Base-by-base conservation (phyloP, 148 eudicot species). In the Oxyria digyna region DNA sequence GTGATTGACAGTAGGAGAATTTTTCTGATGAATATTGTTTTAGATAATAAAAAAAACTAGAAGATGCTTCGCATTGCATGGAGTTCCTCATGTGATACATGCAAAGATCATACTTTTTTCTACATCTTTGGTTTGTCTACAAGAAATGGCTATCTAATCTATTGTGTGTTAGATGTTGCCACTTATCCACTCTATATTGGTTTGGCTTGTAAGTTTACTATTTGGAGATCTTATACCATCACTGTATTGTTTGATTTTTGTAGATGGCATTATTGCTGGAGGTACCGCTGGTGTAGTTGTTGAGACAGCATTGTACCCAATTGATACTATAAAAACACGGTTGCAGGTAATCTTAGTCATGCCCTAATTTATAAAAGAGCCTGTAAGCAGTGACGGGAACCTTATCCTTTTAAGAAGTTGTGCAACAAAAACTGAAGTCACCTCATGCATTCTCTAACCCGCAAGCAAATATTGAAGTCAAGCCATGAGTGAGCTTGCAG, bases 241-340 rank as follows among this genome's bases (percentile, higher is more conserved):
- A 31, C 20, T n/a, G 26, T 71, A 71, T 70, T 70, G 8, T 20
- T 72, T 33, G 41, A 57, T 74, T 74, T 62, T 17, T 69, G 88
- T 87, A 93, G 96, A 93, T 82, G 98, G 98, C 68, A 62, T 83
- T 67, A 89, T 93, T 75, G 89, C 98, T 48, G 98, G 98, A 74
- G 98, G 96, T 54, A 83, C 86, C 32, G 96, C 98, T 70, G 98
- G 98, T 49, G 96, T 89, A 38, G 85, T 93, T 68, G 98, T 93
- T 71, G 98, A 93, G 78, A 89, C 98, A 59, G 95, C 83, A 79
- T 76, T 89, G 69, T 93, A 93, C 70, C 98, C 96, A 42, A 93
- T 89, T 73, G 98, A 93, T 77, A 93, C 98, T 18, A 93, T 93
- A 73, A 93, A 93, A 74, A 93, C 98, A 26, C 85, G 98, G 42